Base-by-base conservation (phyloP, 192 early-diverging fungal genomes). In the Martensiomyces pterosporus region DNA sequence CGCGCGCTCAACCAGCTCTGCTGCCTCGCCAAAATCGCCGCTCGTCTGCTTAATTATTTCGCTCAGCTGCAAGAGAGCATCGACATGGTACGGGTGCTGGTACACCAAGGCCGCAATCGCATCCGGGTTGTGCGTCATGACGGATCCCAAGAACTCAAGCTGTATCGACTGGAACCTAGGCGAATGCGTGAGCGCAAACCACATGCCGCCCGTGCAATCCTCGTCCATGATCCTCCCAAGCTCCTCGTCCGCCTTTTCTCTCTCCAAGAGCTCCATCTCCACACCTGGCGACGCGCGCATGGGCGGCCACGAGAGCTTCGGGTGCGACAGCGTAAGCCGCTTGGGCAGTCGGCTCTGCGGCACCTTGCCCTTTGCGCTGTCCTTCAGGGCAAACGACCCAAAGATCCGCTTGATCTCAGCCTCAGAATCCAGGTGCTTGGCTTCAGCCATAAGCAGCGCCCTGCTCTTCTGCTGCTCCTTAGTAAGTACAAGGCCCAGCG, bases 381-480 rank as follows among this genome's bases (percentile, higher is more conserved):
- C 53, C 27, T 78, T 82, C 18, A 90, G 81, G n/a, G 91, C 83
- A 14, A 80, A 80, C 4, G 90, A 86, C 13, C 92, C 92, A 81
- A 97, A 97, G 73, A 92, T 76, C 17, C 85, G 78, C 25, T 82
- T 82, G 82, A 95, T 89, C 70, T 97, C 94, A 13, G 85, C 84
- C 47, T 90, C 89, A 16, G 88, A 80, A 63, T 93, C 90, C 37
- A 94, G 57, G 48, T 73, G 72, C 24, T 82, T 80, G 18, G 79
- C 54, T 36, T 94, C 88, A 1, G 45, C 58, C 2, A 51, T 52
- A 26, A 76, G 52, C 49, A 76, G 52, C 34, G 64, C 64, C 19
- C 58, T 59, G 35, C 52, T 62, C 45, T 26, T 48, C 39, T 69
- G 73, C 61, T 69, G 64, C 61, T 60, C 47, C 6, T 34, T 39